A percentile compares a stretch with the other conserved stretches of the same genome.
phyloP scores from a whole-genome alignment of 148 eudicot genomes.

The Polygonum maritimum region DNA sequence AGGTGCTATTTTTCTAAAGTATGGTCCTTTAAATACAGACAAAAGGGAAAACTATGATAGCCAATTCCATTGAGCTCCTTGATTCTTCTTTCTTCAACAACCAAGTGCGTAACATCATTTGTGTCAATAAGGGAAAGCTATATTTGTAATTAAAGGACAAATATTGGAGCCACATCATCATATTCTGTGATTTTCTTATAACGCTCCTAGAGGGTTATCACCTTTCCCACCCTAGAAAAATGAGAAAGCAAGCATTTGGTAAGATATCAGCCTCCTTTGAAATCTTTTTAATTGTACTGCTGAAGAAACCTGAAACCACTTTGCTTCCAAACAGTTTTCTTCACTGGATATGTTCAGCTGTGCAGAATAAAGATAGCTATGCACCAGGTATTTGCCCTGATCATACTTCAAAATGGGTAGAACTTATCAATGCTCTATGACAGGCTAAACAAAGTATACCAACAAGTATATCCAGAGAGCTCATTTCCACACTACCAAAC shows the following conservation, averaged over 20 bases:
- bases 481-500: not conserved
- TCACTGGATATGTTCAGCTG: not conserved
- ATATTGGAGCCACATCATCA: not conserved
- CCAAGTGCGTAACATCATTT: not conserved
- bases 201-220: not conserved
- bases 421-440: not conserved
- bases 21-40: not conserved
- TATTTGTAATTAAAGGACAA: not conserved
- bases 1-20: not conserved
- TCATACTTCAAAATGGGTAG: not conserved
- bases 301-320: not conserved
- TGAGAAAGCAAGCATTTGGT: not conserved
- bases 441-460: not conserved
- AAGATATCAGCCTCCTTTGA: not conserved
- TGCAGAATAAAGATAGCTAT: not conserved
- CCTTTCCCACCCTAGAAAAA: not conserved
- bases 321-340: not conserved
- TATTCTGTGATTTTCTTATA: not conserved
- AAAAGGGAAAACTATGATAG: not conserved
- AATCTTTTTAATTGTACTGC: not conserved
- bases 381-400: not conserved
- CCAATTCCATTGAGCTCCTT: not conserved
- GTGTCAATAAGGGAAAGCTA: not conserved
- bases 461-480: not conserved
- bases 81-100: not conserved